phyloP scores from a whole-genome alignment of 225 moss, liverwort and hornwort species.

The Asterella californica region DNA sequence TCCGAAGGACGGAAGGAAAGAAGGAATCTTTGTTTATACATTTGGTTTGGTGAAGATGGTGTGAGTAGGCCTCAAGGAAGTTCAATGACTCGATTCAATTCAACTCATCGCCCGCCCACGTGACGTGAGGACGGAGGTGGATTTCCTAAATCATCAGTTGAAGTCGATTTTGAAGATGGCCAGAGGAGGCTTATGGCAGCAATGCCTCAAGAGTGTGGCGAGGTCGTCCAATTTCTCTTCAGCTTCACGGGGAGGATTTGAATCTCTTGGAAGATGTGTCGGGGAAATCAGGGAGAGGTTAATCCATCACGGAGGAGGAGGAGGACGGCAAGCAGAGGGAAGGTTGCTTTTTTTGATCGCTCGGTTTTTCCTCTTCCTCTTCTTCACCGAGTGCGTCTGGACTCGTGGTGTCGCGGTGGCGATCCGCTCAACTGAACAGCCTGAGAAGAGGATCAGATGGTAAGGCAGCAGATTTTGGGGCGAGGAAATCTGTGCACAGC shows the following conservation, averaged over 20 bases:
- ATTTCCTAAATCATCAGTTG: not conserved
- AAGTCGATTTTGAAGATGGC: not conserved
- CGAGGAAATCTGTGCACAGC: not conserved
- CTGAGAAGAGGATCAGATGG: constrained; percentile 1
- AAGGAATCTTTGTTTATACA: not conserved
- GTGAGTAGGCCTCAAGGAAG: not conserved
- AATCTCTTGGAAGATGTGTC: constrained; percentile 10
- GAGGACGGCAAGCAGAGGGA: not conserved
- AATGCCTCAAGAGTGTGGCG: not conserved
- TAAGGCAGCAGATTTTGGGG: not conserved
- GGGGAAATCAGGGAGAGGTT: constrained; percentile 12
- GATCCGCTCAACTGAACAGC: constrained; percentile 3
- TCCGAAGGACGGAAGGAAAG: not conserved
- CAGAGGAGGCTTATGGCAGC: constrained; percentile 1
- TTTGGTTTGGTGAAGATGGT: not conserved
- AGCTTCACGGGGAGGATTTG: not conserved
- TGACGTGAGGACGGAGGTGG: not conserved
- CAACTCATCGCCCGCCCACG: constrained; percentile 4
- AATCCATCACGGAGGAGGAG: constrained; percentile 13
- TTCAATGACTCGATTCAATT: not conserved
- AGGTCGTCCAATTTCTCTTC: not conserved
- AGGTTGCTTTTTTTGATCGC: not conserved
- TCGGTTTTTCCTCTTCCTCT: not conserved
- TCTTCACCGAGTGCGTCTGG: not conserved
- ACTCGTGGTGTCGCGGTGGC: not conserved